Conservation (phyloP, 768 basidiomycete genomes). For the Amanita molliuscula region DNA sequence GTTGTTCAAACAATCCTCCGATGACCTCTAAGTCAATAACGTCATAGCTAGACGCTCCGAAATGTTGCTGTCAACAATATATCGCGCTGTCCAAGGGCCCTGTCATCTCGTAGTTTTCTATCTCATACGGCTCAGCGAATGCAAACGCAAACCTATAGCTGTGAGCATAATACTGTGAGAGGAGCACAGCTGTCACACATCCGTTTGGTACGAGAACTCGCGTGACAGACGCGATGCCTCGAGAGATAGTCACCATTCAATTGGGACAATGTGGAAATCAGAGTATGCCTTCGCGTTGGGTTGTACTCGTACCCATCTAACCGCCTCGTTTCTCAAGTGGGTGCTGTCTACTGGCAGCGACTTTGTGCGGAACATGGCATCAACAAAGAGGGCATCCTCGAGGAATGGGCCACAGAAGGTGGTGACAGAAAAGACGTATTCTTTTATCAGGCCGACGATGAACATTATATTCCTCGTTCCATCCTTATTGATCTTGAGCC, state of each 20-base stretch:
- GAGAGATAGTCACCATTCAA: constrained; percentile 76
- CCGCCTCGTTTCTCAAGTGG: not conserved
- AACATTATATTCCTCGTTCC: constrained; percentile 96
- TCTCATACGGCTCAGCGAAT: no score
- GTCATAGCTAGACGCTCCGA: no score
- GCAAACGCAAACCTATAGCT: no score
- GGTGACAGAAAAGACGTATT: constrained; percentile 98
- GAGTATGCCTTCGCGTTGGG: constrained; percentile 37
- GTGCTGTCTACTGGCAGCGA: constrained; percentile 54
- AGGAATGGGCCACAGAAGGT: constrained; percentile 94
- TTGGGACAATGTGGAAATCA: constrained; percentile 92
- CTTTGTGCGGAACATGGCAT: constrained; percentile 98
- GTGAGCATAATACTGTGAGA: no score
- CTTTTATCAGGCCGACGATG: constrained; percentile 99
- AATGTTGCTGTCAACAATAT: no score
- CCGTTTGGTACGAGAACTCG: no score
- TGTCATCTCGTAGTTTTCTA: no score
- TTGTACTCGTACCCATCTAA: not conserved
- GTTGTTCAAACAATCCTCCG: no score
- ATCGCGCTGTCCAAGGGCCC: no score
- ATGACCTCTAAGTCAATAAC: no score
- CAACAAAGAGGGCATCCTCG: constrained; percentile 88
- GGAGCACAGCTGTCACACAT: no score
- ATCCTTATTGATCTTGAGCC: constrained; percentile 96
- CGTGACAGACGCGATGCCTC: constrained; percentile 41